Evolutionary conservation across 768 basidiomycete species (phyloP).

Genomic region (Gautieria morchelliformis): DNA sequence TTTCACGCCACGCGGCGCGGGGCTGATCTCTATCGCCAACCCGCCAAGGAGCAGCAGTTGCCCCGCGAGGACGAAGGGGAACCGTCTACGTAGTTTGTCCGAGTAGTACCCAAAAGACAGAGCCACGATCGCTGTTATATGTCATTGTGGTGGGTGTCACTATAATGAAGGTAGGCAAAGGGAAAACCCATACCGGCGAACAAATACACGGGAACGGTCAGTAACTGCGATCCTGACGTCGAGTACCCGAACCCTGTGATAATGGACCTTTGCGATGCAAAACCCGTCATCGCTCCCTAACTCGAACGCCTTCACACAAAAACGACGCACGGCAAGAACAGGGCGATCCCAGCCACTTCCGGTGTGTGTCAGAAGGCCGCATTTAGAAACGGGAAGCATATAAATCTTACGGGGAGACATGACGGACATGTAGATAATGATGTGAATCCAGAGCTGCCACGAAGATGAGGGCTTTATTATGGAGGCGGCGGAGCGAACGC

Average conservation of each 20-base stretch:
- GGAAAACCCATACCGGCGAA: conserved; percentile 40
- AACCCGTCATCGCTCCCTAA: not conserved
- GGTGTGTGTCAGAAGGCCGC: no score
- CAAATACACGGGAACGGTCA: conserved; percentile 64
- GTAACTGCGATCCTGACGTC: conserved; percentile 47
- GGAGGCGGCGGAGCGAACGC: not conserved
- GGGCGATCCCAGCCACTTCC: conserved; percentile 57
- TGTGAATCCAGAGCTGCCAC: conserved; percentile 41
- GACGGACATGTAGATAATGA: conserved; percentile 50
- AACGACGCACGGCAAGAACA: conserved; percentile 55
- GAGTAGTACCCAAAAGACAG: conserved; percentile 45
- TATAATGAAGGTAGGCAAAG: not conserved
- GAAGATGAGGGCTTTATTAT: not conserved
- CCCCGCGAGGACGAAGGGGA: conserved; percentile 46
- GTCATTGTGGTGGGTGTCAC: not conserved
- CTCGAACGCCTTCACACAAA: not conserved
- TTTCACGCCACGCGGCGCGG: conserved; percentile 42
- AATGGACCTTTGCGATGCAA: conserved; percentile 36
- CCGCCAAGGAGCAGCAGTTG: conserved; percentile 46
- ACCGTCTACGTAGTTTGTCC: conserved; percentile 45
- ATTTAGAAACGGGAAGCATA: conserved; percentile 3
- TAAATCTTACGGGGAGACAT: conserved; percentile 42
- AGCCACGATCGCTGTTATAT: conserved; percentile 37
- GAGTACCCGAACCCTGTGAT: conserved; percentile 55
- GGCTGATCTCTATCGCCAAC: conserved; percentile 54